phyloP scores from a whole-genome alignment of 768 basidiomycete species.

The Auricularia cornea region DNA sequence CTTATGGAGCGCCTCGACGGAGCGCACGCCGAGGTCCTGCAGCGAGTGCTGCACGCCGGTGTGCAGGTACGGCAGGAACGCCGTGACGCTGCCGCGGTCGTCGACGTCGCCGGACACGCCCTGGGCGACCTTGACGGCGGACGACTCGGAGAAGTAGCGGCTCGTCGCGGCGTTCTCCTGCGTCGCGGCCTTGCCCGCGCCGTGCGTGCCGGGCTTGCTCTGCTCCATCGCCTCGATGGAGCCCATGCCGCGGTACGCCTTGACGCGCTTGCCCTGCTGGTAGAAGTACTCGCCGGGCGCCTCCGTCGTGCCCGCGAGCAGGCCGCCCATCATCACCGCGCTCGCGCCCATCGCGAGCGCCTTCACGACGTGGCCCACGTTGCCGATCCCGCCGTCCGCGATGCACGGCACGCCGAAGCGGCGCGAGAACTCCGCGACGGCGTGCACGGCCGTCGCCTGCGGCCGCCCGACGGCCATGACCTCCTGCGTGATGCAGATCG shows the following conservation, averaged over 20 bases:
- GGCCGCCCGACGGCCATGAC: conserved; percentile 98
- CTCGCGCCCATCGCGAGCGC: conserved; percentile 89
- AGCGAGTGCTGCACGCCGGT: conserved; percentile 86
- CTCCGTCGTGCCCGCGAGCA: conserved; percentile 93
- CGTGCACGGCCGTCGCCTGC: conserved; percentile 96
- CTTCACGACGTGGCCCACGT: conserved; percentile 97
- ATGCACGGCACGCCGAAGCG: conserved; percentile 95
- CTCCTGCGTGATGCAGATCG: conserved; percentile 99
- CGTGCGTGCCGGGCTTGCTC: conserved; percentile 39
- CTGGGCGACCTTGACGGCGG: conserved; percentile 91
- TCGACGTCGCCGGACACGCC: conserved; percentile 95
- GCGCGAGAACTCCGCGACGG: conserved; percentile 86
- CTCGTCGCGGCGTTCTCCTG: conserved; percentile 93
- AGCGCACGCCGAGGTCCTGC: conserved; percentile 83
- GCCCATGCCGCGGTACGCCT: conserved; percentile 98
- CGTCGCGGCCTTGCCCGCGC: conserved; percentile 31
- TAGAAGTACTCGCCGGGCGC: conserved; percentile 99
- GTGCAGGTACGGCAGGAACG: conserved; percentile 81
- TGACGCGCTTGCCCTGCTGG: conserved; percentile 97
- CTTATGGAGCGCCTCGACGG: conserved; percentile 55
- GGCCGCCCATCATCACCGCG: conserved; percentile 98
- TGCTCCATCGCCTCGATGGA: conserved; percentile 90
- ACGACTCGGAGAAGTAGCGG: conserved; percentile 90
- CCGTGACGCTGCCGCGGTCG: conserved; percentile 92
- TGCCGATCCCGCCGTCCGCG: conserved; percentile 91